Percentiles rank a stretch among this genome's conserved stretches.
phyloP scores from a whole-genome alignment of 768 basidiomycete species.

The Heimioporus sp. region DNA sequence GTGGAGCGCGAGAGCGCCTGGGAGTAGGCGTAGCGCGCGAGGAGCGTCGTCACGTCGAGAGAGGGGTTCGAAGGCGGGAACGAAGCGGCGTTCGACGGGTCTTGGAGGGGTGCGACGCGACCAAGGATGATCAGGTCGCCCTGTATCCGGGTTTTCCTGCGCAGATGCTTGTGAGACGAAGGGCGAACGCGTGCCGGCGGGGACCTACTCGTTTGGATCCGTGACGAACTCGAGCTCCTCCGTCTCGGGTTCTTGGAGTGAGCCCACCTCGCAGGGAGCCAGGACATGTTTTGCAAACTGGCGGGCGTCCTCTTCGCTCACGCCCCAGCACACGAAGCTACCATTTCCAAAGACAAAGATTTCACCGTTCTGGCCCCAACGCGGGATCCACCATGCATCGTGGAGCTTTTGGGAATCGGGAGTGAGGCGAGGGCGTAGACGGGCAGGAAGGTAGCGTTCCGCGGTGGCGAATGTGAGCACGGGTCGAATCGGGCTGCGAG shows the following conservation, averaged over 20 bases:
- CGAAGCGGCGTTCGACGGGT: constrained; percentile 41
- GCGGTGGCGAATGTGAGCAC: constrained; percentile 84
- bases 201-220: constrained; percentile 78
- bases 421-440: constrained; percentile 57
- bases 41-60: constrained; percentile 67
- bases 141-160: constrained; percentile 80
- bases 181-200: background rate
- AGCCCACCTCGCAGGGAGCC: constrained; percentile 57
- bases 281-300: constrained; percentile 66
- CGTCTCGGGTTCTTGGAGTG: constrained; percentile 69
- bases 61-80: constrained; percentile 49
- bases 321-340: constrained; percentile 88
- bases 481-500: constrained; percentile 70
- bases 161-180: background rate
- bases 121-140: constrained; percentile 93
- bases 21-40: constrained; percentile 89
- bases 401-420: constrained; percentile 58
- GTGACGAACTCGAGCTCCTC: constrained; percentile 93
- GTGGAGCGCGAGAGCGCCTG: constrained; percentile 91
- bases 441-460: constrained; percentile 72
- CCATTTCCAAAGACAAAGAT: constrained; percentile 88
- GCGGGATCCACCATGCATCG: constrained; percentile 79
- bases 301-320: constrained; percentile 71
- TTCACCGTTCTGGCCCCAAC: constrained; percentile 73
- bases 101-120: constrained; percentile 56